Evolutionary conservation across 2,329 filamentous ascomycete genomes (phyloP).

Genomic region (Neopestalotiopsis sp.): DNA sequence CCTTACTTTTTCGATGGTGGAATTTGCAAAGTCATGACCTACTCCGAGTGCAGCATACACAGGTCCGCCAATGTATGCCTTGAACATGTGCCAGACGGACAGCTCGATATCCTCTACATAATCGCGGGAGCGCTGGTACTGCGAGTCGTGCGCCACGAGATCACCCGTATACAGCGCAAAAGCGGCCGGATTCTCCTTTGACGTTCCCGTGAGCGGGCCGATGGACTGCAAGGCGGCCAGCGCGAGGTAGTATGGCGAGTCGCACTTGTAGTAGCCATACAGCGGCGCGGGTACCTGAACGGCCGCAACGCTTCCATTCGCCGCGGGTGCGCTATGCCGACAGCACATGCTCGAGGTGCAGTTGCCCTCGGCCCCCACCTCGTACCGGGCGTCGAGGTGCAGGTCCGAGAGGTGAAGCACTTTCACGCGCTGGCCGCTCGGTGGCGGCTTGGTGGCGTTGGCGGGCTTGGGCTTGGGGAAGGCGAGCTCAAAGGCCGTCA

Average conservation of each 20-base stretch:
- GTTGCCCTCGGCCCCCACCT: constrained; percentile 57
- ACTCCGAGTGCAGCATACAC: constrained; percentile 59
- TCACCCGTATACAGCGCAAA: constrained; percentile 65
- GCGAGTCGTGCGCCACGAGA: constrained; percentile 59
- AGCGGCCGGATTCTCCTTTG: constrained; percentile 48
- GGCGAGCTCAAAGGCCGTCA: constrained; percentile 49
- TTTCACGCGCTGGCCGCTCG: constrained; percentile 60
- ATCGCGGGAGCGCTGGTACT: constrained; percentile 54
- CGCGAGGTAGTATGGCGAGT: constrained; percentile 63
- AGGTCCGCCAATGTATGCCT: constrained; percentile 59
- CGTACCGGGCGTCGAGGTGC: constrained; percentile 60
- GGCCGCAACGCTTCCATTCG: constrained; percentile 39
- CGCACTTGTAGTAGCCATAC: constrained; percentile 61
- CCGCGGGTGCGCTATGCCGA: constrained; percentile 45
- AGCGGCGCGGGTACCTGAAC: constrained; percentile 55
- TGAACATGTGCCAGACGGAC: constrained; percentile 60
- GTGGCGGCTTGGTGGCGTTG: constrained; percentile 45
- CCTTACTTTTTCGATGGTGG: no score
- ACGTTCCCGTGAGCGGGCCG: constrained; percentile 60
- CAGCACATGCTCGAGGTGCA: constrained; percentile 59
- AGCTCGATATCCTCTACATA: constrained; percentile 61
- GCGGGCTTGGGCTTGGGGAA: constrained; percentile 62
- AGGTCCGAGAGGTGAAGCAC: constrained; percentile 62
- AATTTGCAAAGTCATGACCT: not conserved
- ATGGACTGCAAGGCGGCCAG: constrained; percentile 62